Conservation (phyloP, 371 early-diverging fungal species). For the Polyrhizophydium stewartii region DNA sequence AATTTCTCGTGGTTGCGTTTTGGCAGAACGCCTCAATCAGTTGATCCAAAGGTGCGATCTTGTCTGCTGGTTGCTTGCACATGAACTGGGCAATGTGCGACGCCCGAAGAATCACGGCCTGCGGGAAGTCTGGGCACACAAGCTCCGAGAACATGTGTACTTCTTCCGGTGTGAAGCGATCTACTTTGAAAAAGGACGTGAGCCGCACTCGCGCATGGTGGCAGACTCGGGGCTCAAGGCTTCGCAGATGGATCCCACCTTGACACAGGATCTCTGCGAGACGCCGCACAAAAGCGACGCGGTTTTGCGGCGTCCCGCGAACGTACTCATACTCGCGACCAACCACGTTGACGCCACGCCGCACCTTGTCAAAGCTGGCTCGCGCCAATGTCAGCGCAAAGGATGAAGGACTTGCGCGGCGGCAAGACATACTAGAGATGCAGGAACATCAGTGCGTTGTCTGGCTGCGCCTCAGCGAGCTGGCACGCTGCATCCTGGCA, state of each 20-base stretch:
- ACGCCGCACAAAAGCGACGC: conserved; percentile 8
- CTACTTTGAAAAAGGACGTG: background rate
- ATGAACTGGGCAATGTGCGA: too few relatives aligned
- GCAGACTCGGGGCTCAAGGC: too few relatives aligned
- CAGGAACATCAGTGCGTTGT: conserved; percentile 1
- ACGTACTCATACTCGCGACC: conserved; percentile 24
- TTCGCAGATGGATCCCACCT: too few relatives aligned
- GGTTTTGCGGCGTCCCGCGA: conserved; percentile 9
- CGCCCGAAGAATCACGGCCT: too few relatives aligned
- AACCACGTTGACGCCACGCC: conserved; percentile 15
- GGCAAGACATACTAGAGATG: background rate
- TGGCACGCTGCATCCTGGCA: background rate
- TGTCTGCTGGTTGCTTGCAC: too few relatives aligned
- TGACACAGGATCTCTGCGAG: background rate
- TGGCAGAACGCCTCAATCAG: too few relatives aligned
- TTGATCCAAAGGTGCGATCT: too few relatives aligned
- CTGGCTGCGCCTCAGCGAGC: background rate
- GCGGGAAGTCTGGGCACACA: conserved; percentile 6
- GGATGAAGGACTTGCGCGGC: background rate
- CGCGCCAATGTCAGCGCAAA: background rate
- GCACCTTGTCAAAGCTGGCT: conserved; percentile 18
- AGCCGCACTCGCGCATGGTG: too few relatives aligned
- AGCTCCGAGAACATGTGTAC: background rate
- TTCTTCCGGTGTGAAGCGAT: background rate
- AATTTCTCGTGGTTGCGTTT: too few relatives aligned